Base-by-base conservation (phyloP, 345 rosid genomes). In the Euphorbia pulcherrima region DNA sequence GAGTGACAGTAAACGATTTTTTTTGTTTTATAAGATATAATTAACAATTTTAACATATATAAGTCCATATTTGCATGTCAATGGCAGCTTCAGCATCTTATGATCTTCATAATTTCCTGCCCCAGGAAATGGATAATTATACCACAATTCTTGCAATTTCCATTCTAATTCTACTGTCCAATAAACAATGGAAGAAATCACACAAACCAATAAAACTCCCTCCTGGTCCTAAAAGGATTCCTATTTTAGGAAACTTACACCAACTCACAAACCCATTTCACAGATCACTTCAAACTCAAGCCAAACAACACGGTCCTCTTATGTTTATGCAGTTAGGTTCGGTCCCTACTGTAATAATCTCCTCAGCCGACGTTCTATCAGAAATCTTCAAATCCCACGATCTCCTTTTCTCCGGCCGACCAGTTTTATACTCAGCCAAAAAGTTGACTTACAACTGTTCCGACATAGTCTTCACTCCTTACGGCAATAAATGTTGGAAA, bases 251-350 rank as follows among this genome's bases (percentile, higher is more conserved):
- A 18, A 79, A 82, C 78, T 62, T 76, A 9, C 80, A 80, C 70
- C 83, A 75, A 60, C 81, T 79, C 18, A 29, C 51, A 1, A 55
- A 62, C 6, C 63, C 68, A 57, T 30, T 50, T 12, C 83, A 83
- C 28, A 58, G 58, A 20, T 79, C 79, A 4, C 69, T 85, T 10
- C 72, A 56, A 10, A 51, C 23, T 35, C 82, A 81, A 1, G 74
- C 85, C 4, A 48, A 61, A 1, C n/a, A 75, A 23, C 64, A 81
- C 53, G 86, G 37, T 2, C 66, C 78, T 2, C 52, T 82, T 67
- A 80, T 81, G 83, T 77, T 72, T 77, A 64, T 85, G 68, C 82
- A 74, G 48, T 74, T 85, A 3, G 81, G 89, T 8, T 77, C 78
- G 0, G 21, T 81, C 1, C 84, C 79, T 2, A 69, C 82, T 27